phyloP scores from a whole-genome alignment of 2,329 filamentous ascomycete species.

The Pezicula neosporulosa region DNA sequence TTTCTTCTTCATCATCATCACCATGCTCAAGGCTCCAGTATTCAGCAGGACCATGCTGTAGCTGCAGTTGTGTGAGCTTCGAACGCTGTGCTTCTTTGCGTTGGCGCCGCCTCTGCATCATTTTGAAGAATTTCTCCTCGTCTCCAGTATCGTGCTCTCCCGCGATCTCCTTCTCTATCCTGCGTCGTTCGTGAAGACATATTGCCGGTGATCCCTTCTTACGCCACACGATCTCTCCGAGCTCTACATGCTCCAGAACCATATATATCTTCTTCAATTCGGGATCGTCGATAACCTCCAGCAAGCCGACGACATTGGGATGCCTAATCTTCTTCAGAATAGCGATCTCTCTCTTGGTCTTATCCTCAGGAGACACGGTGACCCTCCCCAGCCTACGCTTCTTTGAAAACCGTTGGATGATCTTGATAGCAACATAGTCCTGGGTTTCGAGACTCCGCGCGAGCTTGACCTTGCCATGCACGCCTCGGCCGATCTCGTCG shows the following conservation, averaged over 20 bases:
- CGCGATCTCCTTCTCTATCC: conserved; percentile 70
- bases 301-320: conserved; percentile 90
- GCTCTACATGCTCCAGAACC: conserved; percentile 90
- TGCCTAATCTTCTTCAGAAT: conserved; percentile 98
- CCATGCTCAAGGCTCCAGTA: conserved; percentile 86
- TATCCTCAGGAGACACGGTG: conserved; percentile 65
- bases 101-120: conserved; percentile 55
- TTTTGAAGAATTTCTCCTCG: conserved; percentile 56
- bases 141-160: conserved; percentile 54
- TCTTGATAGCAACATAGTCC: conserved; percentile 93
- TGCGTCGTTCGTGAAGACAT: conserved; percentile 75
- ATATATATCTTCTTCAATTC: conserved; percentile 98
- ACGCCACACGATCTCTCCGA: conserved; percentile 92
- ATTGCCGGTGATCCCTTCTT: conserved; percentile 84
- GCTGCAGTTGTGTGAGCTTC: conserved; percentile 46
- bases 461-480: conserved; percentile 97
- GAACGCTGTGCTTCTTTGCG: conserved; percentile 55
- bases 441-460: conserved; percentile 74
- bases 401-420: conserved; percentile 94
- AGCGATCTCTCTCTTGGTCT: conserved; percentile 93
- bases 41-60: conserved; percentile 49
- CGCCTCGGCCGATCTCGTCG: conserved; percentile 90
- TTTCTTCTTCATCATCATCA: conserved; percentile 45
- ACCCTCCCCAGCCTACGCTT: conserved; percentile 87
- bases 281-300: conserved; percentile 97